These are phyloP conservation scores for Ceriops decandra DNA, from an alignment of 345 rosid species.

Conservation along the genomic window DNA sequence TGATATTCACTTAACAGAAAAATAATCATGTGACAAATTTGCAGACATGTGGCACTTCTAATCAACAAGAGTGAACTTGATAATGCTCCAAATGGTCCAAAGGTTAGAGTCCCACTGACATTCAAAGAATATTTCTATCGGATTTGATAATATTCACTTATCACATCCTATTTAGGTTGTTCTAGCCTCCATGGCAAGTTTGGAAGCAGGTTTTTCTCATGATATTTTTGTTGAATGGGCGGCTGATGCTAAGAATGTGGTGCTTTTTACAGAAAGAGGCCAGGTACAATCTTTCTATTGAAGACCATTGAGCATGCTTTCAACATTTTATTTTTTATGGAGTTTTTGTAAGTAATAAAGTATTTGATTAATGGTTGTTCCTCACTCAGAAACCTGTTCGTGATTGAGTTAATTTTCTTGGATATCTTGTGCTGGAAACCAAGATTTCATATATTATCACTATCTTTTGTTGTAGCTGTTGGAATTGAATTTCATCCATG, in stretches of 20 bases:
- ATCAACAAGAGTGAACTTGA: conserved; percentile 89
- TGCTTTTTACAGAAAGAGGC: conserved; percentile 94
- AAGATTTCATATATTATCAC: background rate
- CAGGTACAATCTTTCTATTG: conserved; percentile 45
- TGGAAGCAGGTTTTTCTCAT: conserved; percentile 95
- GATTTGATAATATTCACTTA: conserved; percentile 15
- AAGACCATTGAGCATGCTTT: no score
- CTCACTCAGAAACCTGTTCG: background rate
- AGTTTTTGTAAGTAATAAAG: no score
- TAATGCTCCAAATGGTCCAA: conserved; percentile 81
- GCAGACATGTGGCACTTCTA: conserved; percentile 78
- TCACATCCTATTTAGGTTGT: conserved; percentile 55
- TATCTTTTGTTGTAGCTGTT: background rate
- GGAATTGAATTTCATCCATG: no score
- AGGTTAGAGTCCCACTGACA: conserved; percentile 46
- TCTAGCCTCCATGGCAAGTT: conserved; percentile 94
- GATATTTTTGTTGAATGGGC: conserved; percentile 98
- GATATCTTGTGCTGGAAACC: background rate
- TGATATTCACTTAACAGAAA: conserved; percentile 1
- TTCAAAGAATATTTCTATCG: background rate
- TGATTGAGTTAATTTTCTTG: background rate
- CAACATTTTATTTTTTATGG: no score
- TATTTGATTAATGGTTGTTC: background rate
- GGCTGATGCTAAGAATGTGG: conserved; percentile 71
- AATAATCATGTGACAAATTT: conserved; percentile 18